Evolutionary conservation across 371 early-diverging fungal genomes (phyloP), one percentile per base, ranked within the genome.

Genomic region (Smittium mucronatum): DNA sequence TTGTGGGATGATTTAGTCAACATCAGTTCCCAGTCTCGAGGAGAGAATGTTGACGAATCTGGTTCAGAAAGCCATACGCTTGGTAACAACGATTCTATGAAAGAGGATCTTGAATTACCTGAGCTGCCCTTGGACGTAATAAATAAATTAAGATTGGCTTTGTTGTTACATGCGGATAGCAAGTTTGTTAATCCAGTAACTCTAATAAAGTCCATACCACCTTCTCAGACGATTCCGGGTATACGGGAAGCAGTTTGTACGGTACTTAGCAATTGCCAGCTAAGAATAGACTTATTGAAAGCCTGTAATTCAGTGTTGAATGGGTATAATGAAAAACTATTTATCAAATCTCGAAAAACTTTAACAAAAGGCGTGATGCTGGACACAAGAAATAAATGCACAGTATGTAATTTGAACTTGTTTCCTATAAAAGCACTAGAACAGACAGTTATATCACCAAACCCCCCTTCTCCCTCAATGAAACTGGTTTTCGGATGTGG

Each of bases 1-100:
- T 80, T 98, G 63, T 98, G 98, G 98, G 90, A 93, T 73, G 97
- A 96, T 75, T 75, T 97, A 57, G 78, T 97, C n/a, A 33, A 47
- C 15, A 34, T 65, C 34, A 33, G 65, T 34, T 47, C 47, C 21
- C 47, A 47, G 47, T 47, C 47, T 21, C n/a, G n/a, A n/a, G n/a
- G n/a, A n/a, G n/a, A n/a, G n/a, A n/a, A n/a, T n/a, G n/a, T n/a
- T n/a, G n/a, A n/a, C n/a, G n/a, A n/a, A n/a, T n/a, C n/a, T n/a
- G n/a, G n/a, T n/a, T n/a, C n/a, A 63, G 32, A n/a, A 31, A 33
- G 29, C 86, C 79, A 30, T 92, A 91, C 74, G 88, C 92, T 0
- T 86, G 88, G 86, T 89, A 93, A 72, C 91, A 93, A 70, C 93
- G 93, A 58, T 76, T n/a, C 29, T 5, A 11, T 32, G 34, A 65